Evolutionary conservation across 176 grass and related monocot genomes (phyloP).

Genomic region (Juncus inflexus): DNA sequence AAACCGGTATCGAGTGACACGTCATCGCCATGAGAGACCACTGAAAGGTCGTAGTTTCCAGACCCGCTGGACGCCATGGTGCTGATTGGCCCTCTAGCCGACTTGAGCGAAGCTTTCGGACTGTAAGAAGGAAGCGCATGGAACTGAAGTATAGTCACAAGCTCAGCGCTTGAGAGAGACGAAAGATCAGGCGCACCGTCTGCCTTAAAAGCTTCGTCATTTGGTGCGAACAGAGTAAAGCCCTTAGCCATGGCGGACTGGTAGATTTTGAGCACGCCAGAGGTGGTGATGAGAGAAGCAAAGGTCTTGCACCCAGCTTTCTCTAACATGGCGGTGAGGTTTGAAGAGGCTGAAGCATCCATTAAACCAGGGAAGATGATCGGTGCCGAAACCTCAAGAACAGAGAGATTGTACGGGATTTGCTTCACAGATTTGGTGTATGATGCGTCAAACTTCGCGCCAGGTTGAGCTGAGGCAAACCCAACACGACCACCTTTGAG

Average conservation of each 20-base stretch:
- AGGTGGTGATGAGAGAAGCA: constrained; percentile 52
- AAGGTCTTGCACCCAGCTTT: constrained; percentile 97
- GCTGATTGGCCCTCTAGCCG: constrained; percentile 38
- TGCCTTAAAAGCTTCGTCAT: constrained; percentile 88
- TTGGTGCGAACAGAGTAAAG: constrained; percentile 83
- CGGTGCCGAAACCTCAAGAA: constrained; percentile 75
- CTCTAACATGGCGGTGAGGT: constrained; percentile 79
- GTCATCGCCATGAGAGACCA: constrained; percentile 65
- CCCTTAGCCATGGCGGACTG: constrained; percentile 84
- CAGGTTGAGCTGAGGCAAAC: constrained; percentile 73
- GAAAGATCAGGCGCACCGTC: constrained; percentile 58
- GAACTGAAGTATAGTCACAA: constrained; percentile 85
- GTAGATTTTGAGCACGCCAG: constrained; percentile 80
- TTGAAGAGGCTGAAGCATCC: constrained; percentile 42
- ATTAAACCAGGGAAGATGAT: constrained; percentile 85
- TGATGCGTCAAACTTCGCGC: constrained; percentile 63
- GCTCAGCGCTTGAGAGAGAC: constrained; percentile 65
- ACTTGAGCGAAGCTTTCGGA: constrained; percentile 92
- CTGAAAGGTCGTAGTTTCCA: constrained; percentile 80
- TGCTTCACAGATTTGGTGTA: constrained; percentile 73
- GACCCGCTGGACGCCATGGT: constrained; percentile 68
- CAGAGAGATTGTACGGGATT: constrained; percentile 84
- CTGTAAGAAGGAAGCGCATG: constrained; percentile 82
- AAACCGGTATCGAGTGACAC: constrained; percentile 73
- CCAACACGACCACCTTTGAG: constrained; percentile 78